phyloP scores from a whole-genome alignment of 805 yeast genomes.

The Yamadazyma ubonensis region DNA sequence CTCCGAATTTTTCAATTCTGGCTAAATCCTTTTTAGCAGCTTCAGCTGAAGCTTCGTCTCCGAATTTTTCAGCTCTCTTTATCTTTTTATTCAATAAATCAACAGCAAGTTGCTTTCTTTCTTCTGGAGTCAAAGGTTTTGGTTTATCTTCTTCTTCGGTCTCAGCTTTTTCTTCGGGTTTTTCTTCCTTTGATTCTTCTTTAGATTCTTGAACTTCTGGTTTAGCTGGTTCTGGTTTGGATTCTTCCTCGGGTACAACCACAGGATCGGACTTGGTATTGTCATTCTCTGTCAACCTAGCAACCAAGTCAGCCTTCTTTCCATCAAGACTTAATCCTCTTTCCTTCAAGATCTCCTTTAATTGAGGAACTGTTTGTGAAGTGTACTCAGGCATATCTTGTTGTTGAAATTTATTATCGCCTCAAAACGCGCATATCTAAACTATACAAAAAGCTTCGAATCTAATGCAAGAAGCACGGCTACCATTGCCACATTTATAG shows the following conservation, averaged over 20 bases:
- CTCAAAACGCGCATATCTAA: conserved; percentile 1
- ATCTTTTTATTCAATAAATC: conserved; percentile 67
- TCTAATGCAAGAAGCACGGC: conserved; percentile 21
- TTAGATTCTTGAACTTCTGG: conserved; percentile 38
- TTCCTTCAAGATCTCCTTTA: conserved; percentile 71
- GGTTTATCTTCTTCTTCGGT: conserved; percentile 33
- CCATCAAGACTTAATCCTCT: conserved; percentile 72
- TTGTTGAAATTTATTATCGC: conserved; percentile 3
- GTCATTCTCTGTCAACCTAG: conserved; percentile 62
- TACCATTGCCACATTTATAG: conserved; percentile 19
- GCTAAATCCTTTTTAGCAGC: conserved; percentile 60
- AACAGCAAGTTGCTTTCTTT: conserved; percentile 65
- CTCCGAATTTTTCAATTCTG: conserved; percentile 83
- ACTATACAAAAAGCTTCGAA: conserved; percentile 12
- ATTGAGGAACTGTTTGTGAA: conserved; percentile 77
- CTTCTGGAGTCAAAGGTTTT: conserved; percentile 58
- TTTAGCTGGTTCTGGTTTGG: conserved; percentile 34
- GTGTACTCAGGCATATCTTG: conserved; percentile 58
- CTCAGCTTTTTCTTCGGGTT: conserved; percentile 14
- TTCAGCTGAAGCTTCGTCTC: conserved; percentile 55
- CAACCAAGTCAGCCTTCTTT: conserved; percentile 73
- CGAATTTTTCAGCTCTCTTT: conserved; percentile 75
- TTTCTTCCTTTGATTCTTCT: conserved; percentile 15
- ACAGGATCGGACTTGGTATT: conserved; percentile 18
- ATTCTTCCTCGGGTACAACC: conserved; percentile 16